Evolutionary conservation across 495 filamentous ascomycete genomes (phyloP).

Genomic region (Penicillium goetzii): DNA sequence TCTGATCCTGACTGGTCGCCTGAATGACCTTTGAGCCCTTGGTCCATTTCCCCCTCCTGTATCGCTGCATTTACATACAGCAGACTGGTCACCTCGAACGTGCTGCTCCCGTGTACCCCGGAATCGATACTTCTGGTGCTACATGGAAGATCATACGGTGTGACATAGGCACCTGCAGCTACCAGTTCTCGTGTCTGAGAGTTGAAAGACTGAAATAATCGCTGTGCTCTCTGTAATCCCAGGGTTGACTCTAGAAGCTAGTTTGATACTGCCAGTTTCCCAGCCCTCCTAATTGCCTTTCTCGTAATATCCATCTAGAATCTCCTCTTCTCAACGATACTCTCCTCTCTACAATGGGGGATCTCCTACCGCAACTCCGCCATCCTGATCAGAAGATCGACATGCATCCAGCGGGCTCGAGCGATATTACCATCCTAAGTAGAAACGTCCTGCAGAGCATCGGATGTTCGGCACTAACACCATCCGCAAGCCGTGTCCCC

Average conservation of each 20-base stretch:
- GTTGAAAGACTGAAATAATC: not conserved
- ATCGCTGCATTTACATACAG: not conserved
- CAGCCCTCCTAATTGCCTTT: not conserved
- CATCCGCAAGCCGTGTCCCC: slow-evolving; percentile 14
- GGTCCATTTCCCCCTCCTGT: not conserved
- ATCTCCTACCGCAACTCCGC: not conserved
- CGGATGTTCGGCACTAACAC: slow-evolving; percentile 24
- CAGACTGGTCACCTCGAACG: not conserved
- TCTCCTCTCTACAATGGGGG: not conserved
- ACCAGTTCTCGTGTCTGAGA: not conserved
- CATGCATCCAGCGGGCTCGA: slow-evolving; percentile 12
- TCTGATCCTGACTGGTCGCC: not conserved
- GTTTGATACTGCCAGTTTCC: not conserved
- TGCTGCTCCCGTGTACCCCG: slow-evolving; percentile 7
- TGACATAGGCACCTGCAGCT: slow-evolving; percentile 5
- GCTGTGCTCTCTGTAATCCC: not conserved
- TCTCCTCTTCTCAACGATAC: not conserved
- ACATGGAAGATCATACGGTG: slow-evolving; percentile 14
- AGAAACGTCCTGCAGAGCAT: slow-evolving; percentile 9
- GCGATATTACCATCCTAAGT: slow-evolving; percentile 18
- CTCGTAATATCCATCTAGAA: not conserved
- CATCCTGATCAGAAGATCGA: slow-evolving; percentile 11
- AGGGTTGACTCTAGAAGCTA: not conserved
- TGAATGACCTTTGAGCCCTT: not conserved
- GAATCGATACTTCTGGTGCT: slow-evolving; percentile 6